These are phyloP conservation scores for Boletus rex-veris DNA, from an alignment of 768 basidiomycete genomes.

Conservation along the genomic window DNA sequence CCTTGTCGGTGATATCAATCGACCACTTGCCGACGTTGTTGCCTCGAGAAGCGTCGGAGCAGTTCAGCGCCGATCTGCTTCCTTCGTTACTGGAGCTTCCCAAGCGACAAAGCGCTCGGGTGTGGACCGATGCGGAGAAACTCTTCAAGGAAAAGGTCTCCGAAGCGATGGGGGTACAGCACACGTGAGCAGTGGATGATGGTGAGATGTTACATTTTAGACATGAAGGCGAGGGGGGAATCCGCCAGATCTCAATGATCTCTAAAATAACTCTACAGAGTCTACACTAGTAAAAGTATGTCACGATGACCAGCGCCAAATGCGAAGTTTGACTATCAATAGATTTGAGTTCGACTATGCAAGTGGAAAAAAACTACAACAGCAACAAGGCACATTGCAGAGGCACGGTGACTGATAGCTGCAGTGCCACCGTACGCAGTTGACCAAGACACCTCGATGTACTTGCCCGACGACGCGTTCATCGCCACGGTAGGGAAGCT, in stretches of 20 bases:
- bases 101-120: constrained; percentile 56
- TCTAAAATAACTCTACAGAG: neutral
- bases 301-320: neutral
- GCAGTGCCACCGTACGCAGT: constrained; percentile 37
- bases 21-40: constrained; percentile 95
- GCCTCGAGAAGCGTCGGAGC: constrained; percentile 94
- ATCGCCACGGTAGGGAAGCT: constrained; percentile 48
- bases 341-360: neutral
- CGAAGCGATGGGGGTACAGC: constrained; percentile 39
- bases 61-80: constrained; percentile 85
- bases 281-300: neutral
- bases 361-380: neutral
- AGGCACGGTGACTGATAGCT: constrained; percentile 8
- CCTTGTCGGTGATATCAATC: constrained; percentile 87
- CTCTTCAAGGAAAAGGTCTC: constrained; percentile 69
- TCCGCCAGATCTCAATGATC: neutral
- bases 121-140: constrained; percentile 87
- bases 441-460: constrained; percentile 45
- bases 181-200: neutral
- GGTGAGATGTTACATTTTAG: neutral
- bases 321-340: neutral
- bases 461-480: constrained; percentile 38
- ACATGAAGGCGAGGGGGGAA: neutral
- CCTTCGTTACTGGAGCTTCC: constrained; percentile 82
- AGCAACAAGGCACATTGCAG: too few relatives aligned